These are phyloP conservation scores for Calycina marina DNA, from an alignment of 2,329 filamentous ascomycete species.

Conservation along the genomic window DNA sequence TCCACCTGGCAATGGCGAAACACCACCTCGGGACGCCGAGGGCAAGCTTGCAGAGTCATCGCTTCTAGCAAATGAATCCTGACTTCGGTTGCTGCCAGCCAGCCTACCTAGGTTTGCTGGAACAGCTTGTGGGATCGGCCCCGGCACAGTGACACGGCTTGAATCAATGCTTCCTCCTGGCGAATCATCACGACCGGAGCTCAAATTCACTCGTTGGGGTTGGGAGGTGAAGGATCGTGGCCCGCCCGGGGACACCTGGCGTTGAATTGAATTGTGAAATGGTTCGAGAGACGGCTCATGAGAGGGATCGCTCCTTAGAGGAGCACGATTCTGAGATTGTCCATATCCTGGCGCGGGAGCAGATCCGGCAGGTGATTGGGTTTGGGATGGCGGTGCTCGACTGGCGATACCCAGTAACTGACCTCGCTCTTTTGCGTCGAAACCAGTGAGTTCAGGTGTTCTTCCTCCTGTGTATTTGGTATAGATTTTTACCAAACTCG, in stretches of 20 bases:
- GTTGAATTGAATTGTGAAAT: conserved; percentile 19
- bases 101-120: conserved; percentile 16
- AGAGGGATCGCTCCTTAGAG: conserved; percentile 14
- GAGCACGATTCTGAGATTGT: conserved; percentile 8
- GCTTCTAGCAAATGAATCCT: conserved; percentile 20
- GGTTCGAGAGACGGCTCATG: conserved; percentile 15
- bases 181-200: conserved; percentile 16
- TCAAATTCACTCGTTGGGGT: conserved; percentile 14
- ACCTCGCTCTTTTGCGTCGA: conserved; percentile 66
- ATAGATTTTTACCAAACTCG: conserved; percentile 90
- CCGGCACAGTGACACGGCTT: conserved; percentile 5
- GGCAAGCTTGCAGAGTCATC: conserved; percentile 18
- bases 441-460: conserved; percentile 64
- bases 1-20: conserved; percentile 16
- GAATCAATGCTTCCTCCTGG: conserved; percentile 17
- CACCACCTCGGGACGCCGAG: conserved; percentile 19
- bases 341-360: conserved; percentile 11
- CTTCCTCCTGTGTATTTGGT: conserved; percentile 88
- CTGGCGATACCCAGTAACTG: conserved; percentile 46
- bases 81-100: conserved; percentile 18
- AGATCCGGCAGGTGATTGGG: conserved; percentile 3
- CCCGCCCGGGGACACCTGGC: conserved; percentile 10
- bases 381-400: conserved; percentile 10
- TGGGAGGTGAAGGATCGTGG: conserved; percentile 13
- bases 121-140: conserved; percentile 7